These are phyloP conservation scores for Solanum megistacrolobum DNA, from an alignment of 257 asterid genomes.

Conservation along the genomic window DNA sequence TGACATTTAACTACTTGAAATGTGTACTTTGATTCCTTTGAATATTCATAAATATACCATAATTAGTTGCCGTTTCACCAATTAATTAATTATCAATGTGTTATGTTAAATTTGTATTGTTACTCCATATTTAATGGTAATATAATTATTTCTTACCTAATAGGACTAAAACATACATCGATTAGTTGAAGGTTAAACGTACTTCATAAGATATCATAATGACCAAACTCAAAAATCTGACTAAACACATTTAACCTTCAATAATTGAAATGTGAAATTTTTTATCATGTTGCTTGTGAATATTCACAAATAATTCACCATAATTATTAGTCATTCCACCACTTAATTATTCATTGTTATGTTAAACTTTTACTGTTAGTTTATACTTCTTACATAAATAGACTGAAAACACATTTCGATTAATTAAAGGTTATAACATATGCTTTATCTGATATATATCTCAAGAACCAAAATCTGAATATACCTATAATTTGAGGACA, in stretches of 20 bases:
- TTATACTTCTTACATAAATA: not conserved
- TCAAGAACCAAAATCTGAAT: not conserved
- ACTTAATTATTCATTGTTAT: not conserved
- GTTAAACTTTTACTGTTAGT: not conserved
- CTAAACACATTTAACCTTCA: not conserved
- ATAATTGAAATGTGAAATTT: not conserved
- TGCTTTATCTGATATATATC: not conserved
- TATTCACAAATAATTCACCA: not conserved
- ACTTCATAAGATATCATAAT: not conserved
- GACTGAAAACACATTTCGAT: not conserved
- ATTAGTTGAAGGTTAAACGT: not conserved
- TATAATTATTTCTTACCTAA: not conserved
- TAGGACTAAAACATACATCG: not conserved
- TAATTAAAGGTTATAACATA: not conserved
- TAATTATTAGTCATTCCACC: not conserved
- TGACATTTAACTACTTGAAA: not conserved
- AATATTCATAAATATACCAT: not conserved
- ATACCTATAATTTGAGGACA: not conserved
- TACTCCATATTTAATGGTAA: not conserved
- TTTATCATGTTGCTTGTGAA: not conserved
- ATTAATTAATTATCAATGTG: not conserved
- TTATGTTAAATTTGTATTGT: not conserved
- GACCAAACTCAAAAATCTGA: not conserved
- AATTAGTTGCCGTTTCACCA: not conserved
- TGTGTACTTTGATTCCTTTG: not conserved